Evolutionary conservation across 768 basidiomycete genomes (phyloP).

Genomic region (Mycena amicta): DNA sequence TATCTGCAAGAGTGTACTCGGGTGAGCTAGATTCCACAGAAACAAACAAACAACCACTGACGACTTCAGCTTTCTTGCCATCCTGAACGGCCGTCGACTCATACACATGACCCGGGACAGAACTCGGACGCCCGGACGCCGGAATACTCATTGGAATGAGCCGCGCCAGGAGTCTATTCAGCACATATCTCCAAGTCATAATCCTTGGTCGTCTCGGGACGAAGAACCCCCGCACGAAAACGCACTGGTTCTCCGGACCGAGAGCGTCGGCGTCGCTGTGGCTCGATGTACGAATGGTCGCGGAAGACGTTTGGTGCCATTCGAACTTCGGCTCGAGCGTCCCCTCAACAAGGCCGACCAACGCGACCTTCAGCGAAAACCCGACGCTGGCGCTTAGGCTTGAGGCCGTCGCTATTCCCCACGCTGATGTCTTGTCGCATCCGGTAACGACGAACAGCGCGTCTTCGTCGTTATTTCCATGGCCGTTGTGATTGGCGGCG

Average conservation of each 20-base stretch:
- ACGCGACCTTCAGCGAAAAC: conserved; percentile 9
- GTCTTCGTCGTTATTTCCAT: background rate
- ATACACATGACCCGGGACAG: too few relatives aligned
- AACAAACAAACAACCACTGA: too few relatives aligned
- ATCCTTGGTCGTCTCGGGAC: background rate
- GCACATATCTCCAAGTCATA: background rate
- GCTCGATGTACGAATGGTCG: background rate
- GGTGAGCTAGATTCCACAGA: too few relatives aligned
- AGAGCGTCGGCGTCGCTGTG: background rate
- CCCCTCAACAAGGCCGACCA: conserved; percentile 1
- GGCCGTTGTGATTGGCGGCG: too few relatives aligned
- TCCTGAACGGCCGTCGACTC: too few relatives aligned
- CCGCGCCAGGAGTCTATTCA: background rate
- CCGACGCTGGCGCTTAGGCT: background rate
- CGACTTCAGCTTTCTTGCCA: too few relatives aligned
- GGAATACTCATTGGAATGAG: too few relatives aligned
- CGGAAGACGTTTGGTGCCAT: conserved; percentile 8
- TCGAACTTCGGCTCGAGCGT: conserved; percentile 5
- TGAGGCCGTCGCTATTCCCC: conserved; percentile 19
- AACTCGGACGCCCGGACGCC: too few relatives aligned
- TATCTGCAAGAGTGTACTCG: too few relatives aligned
- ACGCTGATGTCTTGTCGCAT: conserved; percentile 23
- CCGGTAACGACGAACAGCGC: conserved; percentile 23
- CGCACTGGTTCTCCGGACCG: conserved; percentile 18
- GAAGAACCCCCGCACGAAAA: conserved; percentile 10